Evolutionary conservation across 2,329 filamentous ascomycete genomes (phyloP), one percentile per base, ranked within the genome.

Genomic region (Byssothecium circinans): DNA sequence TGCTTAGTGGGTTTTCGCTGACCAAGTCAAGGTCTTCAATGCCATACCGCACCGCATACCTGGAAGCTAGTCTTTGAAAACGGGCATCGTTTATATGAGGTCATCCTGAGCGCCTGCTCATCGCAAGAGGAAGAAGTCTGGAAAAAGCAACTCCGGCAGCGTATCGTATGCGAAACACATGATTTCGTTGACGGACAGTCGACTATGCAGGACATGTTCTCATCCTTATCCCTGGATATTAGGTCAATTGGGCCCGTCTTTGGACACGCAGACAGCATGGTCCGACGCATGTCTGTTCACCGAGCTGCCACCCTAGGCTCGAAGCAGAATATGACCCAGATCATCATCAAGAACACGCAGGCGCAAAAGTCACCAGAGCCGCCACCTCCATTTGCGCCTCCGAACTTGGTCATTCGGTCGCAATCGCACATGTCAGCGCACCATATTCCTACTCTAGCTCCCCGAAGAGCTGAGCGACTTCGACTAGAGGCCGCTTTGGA

Each of bases 11-110:
- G 17, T 7, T 32, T 22, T 18, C 12, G 34, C 35, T 40, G 19
- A 27, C 30, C 12, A 35, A 11, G 17, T 38, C 37, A 51, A 95
- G 91, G 90, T 0, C 68, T 97, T 7, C 90, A 92, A 76, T 96
- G 91, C 62, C 86, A 94, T 54, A 89, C 88, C 2, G 88, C 89
- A 1, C 85, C 88, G 0, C 89, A 89, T 68, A 94, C 91, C 1
- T 97, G 91, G 92, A 99, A 97, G 67, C 63, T 96, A 10, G 79
- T 89, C 2, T 96, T 97, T 62, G 86, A 94, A 65, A 82, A 83
- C 55, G 80, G 87, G 47, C 82, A 87, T 56, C 84, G 88, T 50
- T 76, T 92, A 43, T 92, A 89, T 65, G 92, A 97, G 70, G 73
- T 96, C 14, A 84, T 96, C 33, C 79, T 96, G 73, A 95, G 88